Evolutionary conservation across 1,139 yeast genomes (phyloP).

Genomic region (Blastobotrys ciferrii): DNA sequence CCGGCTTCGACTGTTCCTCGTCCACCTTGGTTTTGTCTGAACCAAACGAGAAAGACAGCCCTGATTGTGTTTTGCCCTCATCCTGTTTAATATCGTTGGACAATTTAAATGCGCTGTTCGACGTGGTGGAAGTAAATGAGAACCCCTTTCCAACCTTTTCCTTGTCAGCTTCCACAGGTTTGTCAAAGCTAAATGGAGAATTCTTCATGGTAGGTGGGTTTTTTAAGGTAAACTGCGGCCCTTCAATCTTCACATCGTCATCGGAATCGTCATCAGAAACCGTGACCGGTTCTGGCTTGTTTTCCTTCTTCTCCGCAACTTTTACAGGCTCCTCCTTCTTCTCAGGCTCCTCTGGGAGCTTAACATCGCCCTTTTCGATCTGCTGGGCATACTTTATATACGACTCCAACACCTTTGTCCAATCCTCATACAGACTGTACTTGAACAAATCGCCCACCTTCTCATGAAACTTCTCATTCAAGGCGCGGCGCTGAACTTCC

Average conservation of each 20-base stretch:
- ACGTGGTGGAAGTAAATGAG: slow-evolving; percentile 15
- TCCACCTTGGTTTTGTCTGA: background rate
- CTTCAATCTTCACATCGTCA: slow-evolving; percentile 23
- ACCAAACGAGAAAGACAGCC: slow-evolving; percentile 10
- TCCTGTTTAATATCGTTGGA: slow-evolving; percentile 7
- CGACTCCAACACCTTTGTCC: slow-evolving; percentile 55
- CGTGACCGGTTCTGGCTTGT: background rate
- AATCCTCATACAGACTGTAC: slow-evolving; percentile 55
- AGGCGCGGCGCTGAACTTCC: slow-evolving; percentile 43
- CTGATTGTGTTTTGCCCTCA: slow-evolving; percentile 8
- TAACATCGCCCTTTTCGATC: slow-evolving; percentile 33
- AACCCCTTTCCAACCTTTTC: slow-evolving; percentile 14
- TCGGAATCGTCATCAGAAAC: slow-evolving; percentile 22
- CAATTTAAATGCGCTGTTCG: slow-evolving; percentile 17
- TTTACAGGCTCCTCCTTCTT: background rate
- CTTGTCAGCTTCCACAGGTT: slow-evolving; percentile 14
- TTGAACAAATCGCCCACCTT: slow-evolving; percentile 46
- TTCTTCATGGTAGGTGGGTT: slow-evolving; percentile 23
- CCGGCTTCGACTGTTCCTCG: slow-evolving; percentile 16
- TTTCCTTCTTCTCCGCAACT: background rate
- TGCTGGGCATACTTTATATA: slow-evolving; percentile 56
- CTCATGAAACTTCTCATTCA: slow-evolving; percentile 62
- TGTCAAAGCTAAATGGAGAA: slow-evolving; percentile 23
- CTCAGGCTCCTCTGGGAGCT: slow-evolving; percentile 1
- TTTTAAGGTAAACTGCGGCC: slow-evolving; percentile 26